Base-by-base conservation (phyloP, 2,329 filamentous ascomycete species). In the Ophiocordyceps camponoti-saundersi region DNA sequence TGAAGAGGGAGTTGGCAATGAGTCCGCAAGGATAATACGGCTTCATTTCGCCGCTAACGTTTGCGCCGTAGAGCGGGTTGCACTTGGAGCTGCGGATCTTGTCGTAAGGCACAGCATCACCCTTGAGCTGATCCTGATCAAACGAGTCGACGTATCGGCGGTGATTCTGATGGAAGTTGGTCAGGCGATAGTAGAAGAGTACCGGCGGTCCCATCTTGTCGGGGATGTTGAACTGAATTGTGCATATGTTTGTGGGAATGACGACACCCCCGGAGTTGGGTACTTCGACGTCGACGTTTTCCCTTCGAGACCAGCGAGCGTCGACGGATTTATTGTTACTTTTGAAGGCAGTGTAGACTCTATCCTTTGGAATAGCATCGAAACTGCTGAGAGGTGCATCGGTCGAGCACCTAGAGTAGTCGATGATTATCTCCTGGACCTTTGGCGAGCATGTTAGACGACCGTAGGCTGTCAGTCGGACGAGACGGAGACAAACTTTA, bases 161-260 rank as follows among this genome's bases (percentile, higher is more conserved):
- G 61, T 98, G 92, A 61, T 98, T 98, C 65, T 98, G 92, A 69
- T 96, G 96, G 68, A 98, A 98, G 67, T 96, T 95, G 48, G 87
- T 90, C 52, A 98, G 79, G 55, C 84, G 83, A 65, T 98, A 98
- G 70, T 95, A 98, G 64, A 96, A 79, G 50, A 90, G 76, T 12
- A 98, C 85, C 0, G 90, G 88, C 1, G 88, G 77, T 3, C 75
- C 72, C 64, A 98, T 81, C 49, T 79, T 69, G 56, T 90, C 81
- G 1, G 87, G 86, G 10, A 95, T 79, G 34, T 75, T 70, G 65
- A 96, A 95, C 51, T 78, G 72, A 48, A 98, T 65, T 30, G 74
- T 74, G 72, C 92, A 98, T 65, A 76, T 56, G 50, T 65, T 66
- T 45, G 67, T 65, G 22, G 53, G 62, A 46, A 65, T 51, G 10